Base-by-base conservation (phyloP, 2,329 filamentous ascomycete species). In the Aureobasidium pullulans region DNA sequence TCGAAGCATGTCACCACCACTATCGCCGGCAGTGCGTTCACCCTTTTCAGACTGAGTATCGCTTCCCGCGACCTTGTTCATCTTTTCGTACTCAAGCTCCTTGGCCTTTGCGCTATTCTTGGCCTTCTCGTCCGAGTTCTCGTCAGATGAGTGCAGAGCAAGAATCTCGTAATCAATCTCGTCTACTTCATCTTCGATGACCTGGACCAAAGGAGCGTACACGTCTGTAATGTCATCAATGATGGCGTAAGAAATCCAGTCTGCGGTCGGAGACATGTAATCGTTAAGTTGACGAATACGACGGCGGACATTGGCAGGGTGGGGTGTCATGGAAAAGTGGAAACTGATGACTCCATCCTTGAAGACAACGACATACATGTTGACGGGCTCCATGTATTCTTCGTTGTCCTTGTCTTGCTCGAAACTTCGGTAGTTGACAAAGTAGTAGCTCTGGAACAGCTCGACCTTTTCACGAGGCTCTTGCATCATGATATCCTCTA, bases 171-270 rank as follows among this genome's bases (percentile, higher is more conserved):
- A 93, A 68, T 99, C 94, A 64, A 99, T 97, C 61, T 96, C 89
- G 70, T 99, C 94, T 10, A 97, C 94, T 71, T 99, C 93, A 49
- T 96, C 87, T 72, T 99, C 94, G 54, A 99, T 96, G 28, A 83
- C 85, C 67, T 96, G 88, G 59, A 99, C 96, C 49, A 97, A 78
- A 0, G 94, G 94, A 6, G 88, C 89, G 69, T 96, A 99, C 2
- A 91, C 92, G 72, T 99, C 94, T 6, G 94, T 99, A 66, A 99
- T 96, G 71, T 99, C 94, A 74, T 99, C 94, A 64, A 97, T 96
- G 65, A 96, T 88, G 49, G 92, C 94, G 69, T 99, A 99, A 7
- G 90, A 96, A 66, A 99, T 96, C 94, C 94, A 99, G 72, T 99
- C 94, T 0, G 93, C 90, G 48, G 89, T 93, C 11, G 97, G 79